Evolutionary conservation across 805 yeast species (phyloP).

Genomic region (Barnettozyma salicaria): DNA sequence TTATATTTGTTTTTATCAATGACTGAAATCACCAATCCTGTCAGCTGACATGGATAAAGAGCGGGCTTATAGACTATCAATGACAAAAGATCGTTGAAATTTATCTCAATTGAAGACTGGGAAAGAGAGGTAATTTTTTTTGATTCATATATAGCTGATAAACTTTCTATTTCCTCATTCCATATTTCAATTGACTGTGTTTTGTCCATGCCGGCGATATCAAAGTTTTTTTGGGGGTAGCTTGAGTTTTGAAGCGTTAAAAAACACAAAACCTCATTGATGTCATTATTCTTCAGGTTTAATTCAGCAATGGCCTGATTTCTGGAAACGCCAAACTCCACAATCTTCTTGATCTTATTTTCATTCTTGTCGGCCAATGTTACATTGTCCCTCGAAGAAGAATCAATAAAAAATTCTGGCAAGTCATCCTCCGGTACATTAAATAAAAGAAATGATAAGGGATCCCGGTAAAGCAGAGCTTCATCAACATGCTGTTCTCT

Average conservation of each 20-base stretch:
- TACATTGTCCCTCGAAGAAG: constrained; percentile 47
- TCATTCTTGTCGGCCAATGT: constrained; percentile 45
- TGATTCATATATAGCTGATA: constrained; percentile 48
- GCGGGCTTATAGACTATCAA: constrained; percentile 39
- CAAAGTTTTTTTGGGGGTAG: constrained; percentile 4
- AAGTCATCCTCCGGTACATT: constrained; percentile 94
- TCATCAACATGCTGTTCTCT: constrained; percentile 64
- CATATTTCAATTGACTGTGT: constrained; percentile 40
- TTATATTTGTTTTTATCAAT: constrained; percentile 33
- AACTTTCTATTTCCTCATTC: constrained; percentile 70
- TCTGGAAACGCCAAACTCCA: constrained; percentile 63
- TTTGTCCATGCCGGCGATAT: constrained; percentile 3
- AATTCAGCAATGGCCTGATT: constrained; percentile 53
- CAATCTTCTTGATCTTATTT: constrained; percentile 47
- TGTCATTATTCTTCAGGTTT: constrained; percentile 36
- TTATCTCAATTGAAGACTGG: constrained; percentile 19
- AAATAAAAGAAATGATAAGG: constrained; percentile 51
- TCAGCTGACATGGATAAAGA: constrained; percentile 58
- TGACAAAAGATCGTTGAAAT: constrained; percentile 26
- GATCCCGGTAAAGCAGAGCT: constrained; percentile 52
- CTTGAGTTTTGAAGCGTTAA: constrained; percentile 10
- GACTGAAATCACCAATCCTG: constrained; percentile 58
- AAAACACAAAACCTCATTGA: constrained; percentile 26
- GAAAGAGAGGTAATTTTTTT: constrained; percentile 26
- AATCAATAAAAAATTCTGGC: constrained; percentile 53